These are phyloP conservation scores for Terana coerulea DNA, from an alignment of 768 basidiomycete genomes.

Conservation along the genomic window DNA sequence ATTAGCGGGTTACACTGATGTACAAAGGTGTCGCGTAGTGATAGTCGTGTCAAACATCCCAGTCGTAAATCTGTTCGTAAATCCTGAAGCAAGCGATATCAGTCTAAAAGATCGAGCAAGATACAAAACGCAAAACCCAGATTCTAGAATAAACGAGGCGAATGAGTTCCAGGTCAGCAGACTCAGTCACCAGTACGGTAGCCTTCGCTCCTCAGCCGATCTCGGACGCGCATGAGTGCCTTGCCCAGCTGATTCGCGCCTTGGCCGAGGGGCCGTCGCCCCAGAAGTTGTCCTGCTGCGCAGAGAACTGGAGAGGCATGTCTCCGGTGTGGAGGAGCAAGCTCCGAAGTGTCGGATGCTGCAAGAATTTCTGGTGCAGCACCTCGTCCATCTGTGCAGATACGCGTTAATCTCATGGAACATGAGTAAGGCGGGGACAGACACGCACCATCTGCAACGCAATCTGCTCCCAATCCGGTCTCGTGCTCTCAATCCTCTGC, in stretches of 20 bases:
- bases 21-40: too few species aligned
- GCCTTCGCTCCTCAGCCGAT: slow-evolving; percentile 34
- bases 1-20: too few species aligned
- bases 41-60: too few species aligned
- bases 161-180: too few species aligned
- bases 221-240: slow-evolving; percentile 52
- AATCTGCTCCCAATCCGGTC: slow-evolving; percentile 53
- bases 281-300: slow-evolving; percentile 61
- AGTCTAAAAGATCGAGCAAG: too few species aligned
- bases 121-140: too few species aligned
- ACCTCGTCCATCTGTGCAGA: slow-evolving; percentile 68
- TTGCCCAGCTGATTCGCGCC: slow-evolving; percentile 66
- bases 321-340: slow-evolving; percentile 53
- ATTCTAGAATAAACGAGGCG: too few species aligned
- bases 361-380: slow-evolving; percentile 62
- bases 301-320: slow-evolving; percentile 45
- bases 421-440: background rate
- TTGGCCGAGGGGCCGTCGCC: slow-evolving; percentile 48
- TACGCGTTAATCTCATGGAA: background rate
- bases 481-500: slow-evolving; percentile 30
- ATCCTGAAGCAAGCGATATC: too few species aligned
- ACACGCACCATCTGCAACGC: slow-evolving; percentile 47
- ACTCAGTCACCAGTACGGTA: too few species aligned
- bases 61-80: too few species aligned
- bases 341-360: slow-evolving; percentile 56